phyloP scores from a whole-genome alignment of 768 basidiomycete genomes.

The Agrocybe pediades region DNA sequence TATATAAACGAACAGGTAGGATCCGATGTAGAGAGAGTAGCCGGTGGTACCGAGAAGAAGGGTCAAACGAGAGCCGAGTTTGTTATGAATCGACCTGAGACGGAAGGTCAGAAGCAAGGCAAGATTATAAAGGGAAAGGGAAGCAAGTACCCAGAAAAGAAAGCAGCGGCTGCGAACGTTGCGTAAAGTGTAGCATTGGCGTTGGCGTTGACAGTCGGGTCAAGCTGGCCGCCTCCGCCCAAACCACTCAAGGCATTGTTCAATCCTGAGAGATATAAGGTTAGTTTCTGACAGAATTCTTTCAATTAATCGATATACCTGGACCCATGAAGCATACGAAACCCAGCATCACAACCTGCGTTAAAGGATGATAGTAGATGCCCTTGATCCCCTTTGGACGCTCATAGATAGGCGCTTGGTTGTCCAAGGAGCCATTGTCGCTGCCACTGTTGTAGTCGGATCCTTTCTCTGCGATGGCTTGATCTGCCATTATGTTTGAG shows the following conservation, averaged over 20 bases:
- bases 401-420: slow-evolving; percentile 34
- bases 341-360: slow-evolving; percentile 51
- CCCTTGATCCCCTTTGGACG: slow-evolving; percentile 49
- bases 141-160: slow-evolving; percentile 65
- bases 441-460: slow-evolving; percentile 18
- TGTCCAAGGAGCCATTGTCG: slow-evolving; percentile 24
- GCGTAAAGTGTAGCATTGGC: slow-evolving; percentile 69
- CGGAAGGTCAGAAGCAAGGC: neutral
- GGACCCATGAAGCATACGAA: slow-evolving; percentile 71
- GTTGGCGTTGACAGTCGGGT: slow-evolving; percentile 66
- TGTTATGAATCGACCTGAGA: slow-evolving; percentile 74
- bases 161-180: slow-evolving; percentile 45
- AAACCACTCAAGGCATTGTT: slow-evolving; percentile 82
- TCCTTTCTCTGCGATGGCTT: neutral
- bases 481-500: slow-evolving; percentile 10
- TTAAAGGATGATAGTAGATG: slow-evolving; percentile 59
- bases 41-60: slow-evolving; percentile 74
- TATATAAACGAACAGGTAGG: slow-evolving; percentile 59
- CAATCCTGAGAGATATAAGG: slow-evolving; percentile 42
- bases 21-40: slow-evolving; percentile 75
- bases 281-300: neutral
- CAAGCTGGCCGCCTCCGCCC: slow-evolving; percentile 77
- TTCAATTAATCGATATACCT: slow-evolving; percentile 32
- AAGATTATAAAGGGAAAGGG: slow-evolving; percentile 38
- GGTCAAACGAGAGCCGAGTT: slow-evolving; percentile 74